A percentile compares a stretch with the other conserved stretches of the same genome.
phyloP scores from a whole-genome alignment of 176 grass and related monocot species.

The Avena eriantha region DNA sequence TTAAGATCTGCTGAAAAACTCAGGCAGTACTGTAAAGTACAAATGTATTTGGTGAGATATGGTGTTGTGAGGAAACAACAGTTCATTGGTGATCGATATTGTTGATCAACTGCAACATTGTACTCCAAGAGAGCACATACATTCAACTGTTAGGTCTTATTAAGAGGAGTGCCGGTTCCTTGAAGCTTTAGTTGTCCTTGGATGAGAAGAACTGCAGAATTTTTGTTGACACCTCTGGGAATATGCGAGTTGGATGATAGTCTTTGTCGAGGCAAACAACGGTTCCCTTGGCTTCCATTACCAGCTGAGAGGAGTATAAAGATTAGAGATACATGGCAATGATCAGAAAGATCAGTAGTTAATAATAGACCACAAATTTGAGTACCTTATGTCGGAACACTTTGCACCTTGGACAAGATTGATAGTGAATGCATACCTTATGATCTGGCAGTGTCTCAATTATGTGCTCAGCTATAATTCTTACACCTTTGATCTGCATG shows the following conservation, averaged over 20 bases:
- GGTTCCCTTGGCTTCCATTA: slow-evolving; percentile 3
- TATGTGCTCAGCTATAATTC: slow-evolving; percentile 47
- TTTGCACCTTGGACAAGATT: not conserved
- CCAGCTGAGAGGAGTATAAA: slow-evolving; percentile 18
- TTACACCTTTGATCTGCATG: slow-evolving; percentile 36
- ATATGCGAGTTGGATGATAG: slow-evolving; percentile 20
- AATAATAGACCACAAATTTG: not conserved
- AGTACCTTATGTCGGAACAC: not conserved
- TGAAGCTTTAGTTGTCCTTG: slow-evolving; percentile 27
- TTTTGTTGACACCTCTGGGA: slow-evolving; percentile 30
- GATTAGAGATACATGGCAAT: not conserved
- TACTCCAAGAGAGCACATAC: slow-evolving; percentile 14
- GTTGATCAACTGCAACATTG: not conserved
- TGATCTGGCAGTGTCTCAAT: slow-evolving; percentile 59
- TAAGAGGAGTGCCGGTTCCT: not conserved
- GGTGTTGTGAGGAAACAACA: slow-evolving; percentile 4
- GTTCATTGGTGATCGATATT: not conserved
- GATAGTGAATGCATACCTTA: slow-evolving; percentile 38
- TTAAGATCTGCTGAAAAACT: slow-evolving; percentile 12
- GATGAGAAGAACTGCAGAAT: slow-evolving; percentile 45
- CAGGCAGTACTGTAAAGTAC: not conserved
- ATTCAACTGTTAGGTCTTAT: not conserved
- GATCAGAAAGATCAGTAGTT: not conserved
- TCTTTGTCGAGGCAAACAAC: slow-evolving; percentile 37
- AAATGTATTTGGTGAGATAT: slow-evolving; percentile 5